These are phyloP conservation scores for Ophiostoma sp. DNA, from an alignment of 2,329 filamentous ascomycete species.

Conservation along the genomic window DNA sequence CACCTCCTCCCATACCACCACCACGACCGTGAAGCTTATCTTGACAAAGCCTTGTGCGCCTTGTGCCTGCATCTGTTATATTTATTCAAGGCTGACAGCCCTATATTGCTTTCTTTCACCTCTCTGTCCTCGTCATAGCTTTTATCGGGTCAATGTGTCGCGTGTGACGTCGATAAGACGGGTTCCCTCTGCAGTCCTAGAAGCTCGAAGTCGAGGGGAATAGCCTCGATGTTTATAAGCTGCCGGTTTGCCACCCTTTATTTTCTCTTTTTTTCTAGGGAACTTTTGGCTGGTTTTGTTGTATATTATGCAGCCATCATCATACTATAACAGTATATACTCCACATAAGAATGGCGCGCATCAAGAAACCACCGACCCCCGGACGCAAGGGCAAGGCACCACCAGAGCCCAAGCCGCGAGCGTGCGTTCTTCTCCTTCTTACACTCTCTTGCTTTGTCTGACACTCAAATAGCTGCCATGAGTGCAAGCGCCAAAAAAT, in stretches of 20 bases:
- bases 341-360: constrained; percentile 16
- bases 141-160: background rate
- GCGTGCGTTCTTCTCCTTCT: constrained; percentile 15
- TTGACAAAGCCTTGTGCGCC: background rate
- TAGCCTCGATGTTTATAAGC: background rate
- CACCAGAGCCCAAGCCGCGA: constrained; percentile 21
- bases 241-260: background rate
- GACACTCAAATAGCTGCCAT: constrained; percentile 18
- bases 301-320: background rate
- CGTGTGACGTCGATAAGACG: background rate
- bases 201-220: background rate
- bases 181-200: background rate
- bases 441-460: background rate
- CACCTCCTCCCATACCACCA: background rate
- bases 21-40: background rate
- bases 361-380: constrained; percentile 13
- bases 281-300: background rate
- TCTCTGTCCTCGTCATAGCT: background rate
- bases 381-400: constrained; percentile 16
- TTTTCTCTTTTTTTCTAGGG: background rate
- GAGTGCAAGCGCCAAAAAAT: constrained; percentile 27
- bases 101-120: background rate
- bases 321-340: background rate
- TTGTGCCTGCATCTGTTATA: background rate
- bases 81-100: background rate